A percentile compares a stretch with the other conserved stretches of the same genome.
Conservation (phyloP, 805 yeast genomes). For the Ogataea siamensis region DNA sequence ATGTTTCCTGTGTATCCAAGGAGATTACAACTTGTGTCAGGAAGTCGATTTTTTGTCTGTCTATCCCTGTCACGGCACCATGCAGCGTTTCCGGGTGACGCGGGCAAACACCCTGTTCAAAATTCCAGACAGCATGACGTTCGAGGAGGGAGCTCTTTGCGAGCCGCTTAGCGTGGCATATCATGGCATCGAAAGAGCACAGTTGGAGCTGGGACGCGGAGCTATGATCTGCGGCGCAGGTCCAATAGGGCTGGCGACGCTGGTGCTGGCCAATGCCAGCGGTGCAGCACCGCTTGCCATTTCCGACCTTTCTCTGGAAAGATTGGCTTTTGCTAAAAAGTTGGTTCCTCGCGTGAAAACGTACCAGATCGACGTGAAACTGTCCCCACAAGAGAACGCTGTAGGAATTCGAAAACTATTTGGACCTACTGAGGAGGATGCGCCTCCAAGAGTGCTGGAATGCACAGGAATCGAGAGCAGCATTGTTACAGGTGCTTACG, state of each 20-base stretch:
- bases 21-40: conserved; percentile 41
- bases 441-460: conserved; percentile 47
- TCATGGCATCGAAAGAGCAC: conserved; percentile 49
- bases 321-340: conserved; percentile 46
- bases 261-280: conserved; percentile 47
- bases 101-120: conserved; percentile 35
- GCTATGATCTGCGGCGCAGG: conserved; percentile 54
- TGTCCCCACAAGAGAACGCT: conserved; percentile 39
- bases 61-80: conserved; percentile 38
- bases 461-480: conserved; percentile 55
- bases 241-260: conserved; percentile 54
- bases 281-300: conserved; percentile 54
- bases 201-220: conserved; percentile 47
- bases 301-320: conserved; percentile 44
- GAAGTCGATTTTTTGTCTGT: conserved; percentile 39
- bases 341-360: conserved; percentile 47
- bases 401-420: conserved; percentile 35
- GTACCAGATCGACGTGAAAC: conserved; percentile 38
- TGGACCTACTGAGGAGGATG: conserved; percentile 36
- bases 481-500: conserved; percentile 45
- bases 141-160: conserved; percentile 52
- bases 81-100: conserved; percentile 38
- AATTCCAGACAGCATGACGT: conserved; percentile 43
- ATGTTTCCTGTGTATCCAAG: conserved; percentile 38
- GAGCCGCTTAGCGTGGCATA: conserved; percentile 56